Evolutionary conservation across 176 grass and related monocot species (phyloP).

Genomic region (Chrysopogon serrulatus): DNA sequence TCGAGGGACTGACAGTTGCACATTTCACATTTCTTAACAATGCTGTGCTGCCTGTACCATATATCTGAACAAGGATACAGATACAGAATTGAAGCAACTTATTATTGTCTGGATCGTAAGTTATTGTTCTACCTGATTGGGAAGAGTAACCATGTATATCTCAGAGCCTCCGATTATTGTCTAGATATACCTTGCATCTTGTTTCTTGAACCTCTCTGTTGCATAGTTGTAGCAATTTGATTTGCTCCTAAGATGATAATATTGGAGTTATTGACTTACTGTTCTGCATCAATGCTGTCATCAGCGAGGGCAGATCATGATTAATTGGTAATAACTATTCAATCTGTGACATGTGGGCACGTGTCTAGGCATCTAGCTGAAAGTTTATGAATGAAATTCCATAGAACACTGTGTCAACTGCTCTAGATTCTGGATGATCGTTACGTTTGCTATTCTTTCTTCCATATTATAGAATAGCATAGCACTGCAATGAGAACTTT

Average conservation of each 20-base stretch:
- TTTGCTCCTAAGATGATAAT: neutral
- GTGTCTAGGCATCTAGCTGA: neutral
- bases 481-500: neutral
- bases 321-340: neutral
- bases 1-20: neutral
- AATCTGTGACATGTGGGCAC: neutral
- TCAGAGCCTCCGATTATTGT: neutral
- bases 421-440: neutral
- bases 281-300: neutral
- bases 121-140: neutral
- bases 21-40: neutral
- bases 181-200: neutral
- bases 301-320: neutral
- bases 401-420: too few relatives aligned
- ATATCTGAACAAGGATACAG: slow-evolving; percentile 2
- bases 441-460: neutral
- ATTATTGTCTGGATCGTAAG: neutral
- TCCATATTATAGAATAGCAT: neutral
- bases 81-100: neutral
- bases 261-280: neutral
- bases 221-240: neutral
- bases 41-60: slow-evolving; percentile 5
- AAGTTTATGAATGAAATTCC: neutral
- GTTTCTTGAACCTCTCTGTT: neutral
- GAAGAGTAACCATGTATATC: neutral